phyloP scores from a whole-genome alignment of 441 rosid species.

The Pelargonium australe region DNA sequence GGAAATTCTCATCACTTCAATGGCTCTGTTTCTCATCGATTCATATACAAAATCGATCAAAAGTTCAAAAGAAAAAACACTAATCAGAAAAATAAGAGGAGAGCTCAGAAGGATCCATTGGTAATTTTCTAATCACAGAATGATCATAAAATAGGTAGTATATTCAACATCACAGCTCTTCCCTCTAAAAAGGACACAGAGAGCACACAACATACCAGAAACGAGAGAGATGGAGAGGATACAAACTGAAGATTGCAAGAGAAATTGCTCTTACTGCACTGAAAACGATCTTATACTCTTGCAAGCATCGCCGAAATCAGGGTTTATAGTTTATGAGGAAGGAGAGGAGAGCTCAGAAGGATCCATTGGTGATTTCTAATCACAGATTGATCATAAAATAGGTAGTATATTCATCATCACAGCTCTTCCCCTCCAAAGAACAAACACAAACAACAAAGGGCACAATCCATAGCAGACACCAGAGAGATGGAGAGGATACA shows the following conservation, averaged over 20 bases:
- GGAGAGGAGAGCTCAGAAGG: conserved; percentile 75
- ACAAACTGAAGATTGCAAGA: too few species aligned
- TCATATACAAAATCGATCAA: conserved; percentile 1
- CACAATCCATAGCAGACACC: neutral
- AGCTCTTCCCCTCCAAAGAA: too few species aligned
- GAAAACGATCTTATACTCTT: too few species aligned
- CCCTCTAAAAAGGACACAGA: neutral
- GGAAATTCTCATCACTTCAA: conserved; percentile 48
- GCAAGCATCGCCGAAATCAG: too few species aligned
- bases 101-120: conserved; percentile 99
- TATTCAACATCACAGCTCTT: conserved; percentile 52
- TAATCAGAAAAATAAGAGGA: neutral
- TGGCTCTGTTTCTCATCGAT: conserved; percentile 20
- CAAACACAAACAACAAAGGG: too few species aligned
- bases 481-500: neutral
- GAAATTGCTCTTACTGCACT: too few species aligned
- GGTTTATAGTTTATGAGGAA: too few species aligned
- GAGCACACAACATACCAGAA: neutral
- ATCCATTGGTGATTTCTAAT: conserved; percentile 84
- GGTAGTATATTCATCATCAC: conserved; percentile 54
- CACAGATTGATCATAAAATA: conserved; percentile 67
- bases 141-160: conserved; percentile 86
- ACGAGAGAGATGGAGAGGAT: too few species aligned
- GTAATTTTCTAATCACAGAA: conserved; percentile 56
- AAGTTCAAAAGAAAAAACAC: neutral